Conservation (phyloP, 139 green algal species). For the Raphidocelis subcapitata region DNA sequence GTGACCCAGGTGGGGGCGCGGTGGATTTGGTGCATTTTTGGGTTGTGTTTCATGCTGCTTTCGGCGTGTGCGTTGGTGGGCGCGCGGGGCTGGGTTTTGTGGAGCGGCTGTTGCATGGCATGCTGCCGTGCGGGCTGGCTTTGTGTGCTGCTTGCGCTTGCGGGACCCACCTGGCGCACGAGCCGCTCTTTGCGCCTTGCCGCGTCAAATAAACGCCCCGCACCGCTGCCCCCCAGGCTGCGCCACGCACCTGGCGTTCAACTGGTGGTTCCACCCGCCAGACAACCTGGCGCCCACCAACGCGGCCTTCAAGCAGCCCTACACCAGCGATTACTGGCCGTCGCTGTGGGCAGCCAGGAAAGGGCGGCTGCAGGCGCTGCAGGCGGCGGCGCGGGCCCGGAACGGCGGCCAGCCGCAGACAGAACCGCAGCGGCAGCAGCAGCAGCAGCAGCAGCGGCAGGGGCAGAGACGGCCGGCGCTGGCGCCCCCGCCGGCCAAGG, state of each 20-base stretch:
- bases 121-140: neutral
- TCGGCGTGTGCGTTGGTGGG: no score
- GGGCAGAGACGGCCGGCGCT: no score
- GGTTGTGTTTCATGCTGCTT: no score
- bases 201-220: neutral
- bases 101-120: neutral
- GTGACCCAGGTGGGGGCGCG: neutral
- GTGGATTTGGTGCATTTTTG: no score
- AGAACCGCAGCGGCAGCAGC: no score
- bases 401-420: no score
- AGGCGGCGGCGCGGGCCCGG: no score
- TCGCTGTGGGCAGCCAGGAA: neutral
- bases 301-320: constrained; percentile 31
- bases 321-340: constrained; percentile 56
- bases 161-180: neutral
- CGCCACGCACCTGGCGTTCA: constrained; percentile 72
- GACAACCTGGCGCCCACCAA: constrained; percentile 61
- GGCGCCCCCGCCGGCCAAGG: no score
- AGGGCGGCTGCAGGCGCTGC: no score
- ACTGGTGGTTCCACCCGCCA: constrained; percentile 89
- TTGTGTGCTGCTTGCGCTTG: neutral
- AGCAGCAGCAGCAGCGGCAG: no score
- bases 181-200: neutral
- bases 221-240: no score
- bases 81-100: no score